Percentiles rank a stretch among this genome's conserved stretches.
Conservation (phyloP, 345 rosid genomes). For the Excoecaria agallocha region DNA sequence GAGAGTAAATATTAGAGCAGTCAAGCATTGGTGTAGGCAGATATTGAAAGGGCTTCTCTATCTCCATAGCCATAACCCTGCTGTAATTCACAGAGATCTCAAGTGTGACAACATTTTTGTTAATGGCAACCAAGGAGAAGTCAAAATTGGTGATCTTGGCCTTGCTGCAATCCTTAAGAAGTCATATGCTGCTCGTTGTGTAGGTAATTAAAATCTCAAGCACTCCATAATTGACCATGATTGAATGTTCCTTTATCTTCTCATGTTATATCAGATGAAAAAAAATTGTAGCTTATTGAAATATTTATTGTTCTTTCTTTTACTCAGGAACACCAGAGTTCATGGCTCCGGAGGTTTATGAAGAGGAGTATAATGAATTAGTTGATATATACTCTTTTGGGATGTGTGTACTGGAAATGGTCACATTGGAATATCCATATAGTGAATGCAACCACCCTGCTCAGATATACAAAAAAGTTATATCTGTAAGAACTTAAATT, state of each 20-base stretch:
- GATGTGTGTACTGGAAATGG: conserved; percentile 97
- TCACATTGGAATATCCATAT: conserved; percentile 92
- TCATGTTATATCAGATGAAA: too few relatives aligned
- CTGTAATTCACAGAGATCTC: conserved; percentile 92
- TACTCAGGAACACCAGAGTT: conserved; percentile 92
- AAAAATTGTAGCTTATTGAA: too few relatives aligned
- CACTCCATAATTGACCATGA: background rate
- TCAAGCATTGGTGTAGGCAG: conserved; percentile 97
- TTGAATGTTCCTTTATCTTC: background rate
- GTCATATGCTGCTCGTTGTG: conserved; percentile 85
- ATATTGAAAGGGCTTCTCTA: conserved; percentile 79
- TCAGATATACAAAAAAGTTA: conserved; percentile 98
- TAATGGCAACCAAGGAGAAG: conserved; percentile 94
- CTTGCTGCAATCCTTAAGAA: conserved; percentile 86
- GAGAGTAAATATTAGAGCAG: conserved; percentile 85
- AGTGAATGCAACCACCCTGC: conserved; percentile 92
- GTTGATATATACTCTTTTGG: conserved; percentile 97
- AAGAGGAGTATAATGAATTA: conserved; percentile 90
- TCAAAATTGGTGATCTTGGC: conserved; percentile 96
- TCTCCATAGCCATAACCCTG: conserved; percentile 59
- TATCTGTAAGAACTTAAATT: conserved; percentile 58
- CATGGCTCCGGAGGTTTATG: conserved; percentile 99
- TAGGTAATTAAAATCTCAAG: conserved; percentile 50
- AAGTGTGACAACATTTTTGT: conserved; percentile 92
- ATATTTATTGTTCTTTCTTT: background rate